Percentiles rank a stretch among this genome's conserved stretches.
Evolutionary conservation across 257 asterid species (phyloP).

Genomic region (Nemophila menziesii): DNA sequence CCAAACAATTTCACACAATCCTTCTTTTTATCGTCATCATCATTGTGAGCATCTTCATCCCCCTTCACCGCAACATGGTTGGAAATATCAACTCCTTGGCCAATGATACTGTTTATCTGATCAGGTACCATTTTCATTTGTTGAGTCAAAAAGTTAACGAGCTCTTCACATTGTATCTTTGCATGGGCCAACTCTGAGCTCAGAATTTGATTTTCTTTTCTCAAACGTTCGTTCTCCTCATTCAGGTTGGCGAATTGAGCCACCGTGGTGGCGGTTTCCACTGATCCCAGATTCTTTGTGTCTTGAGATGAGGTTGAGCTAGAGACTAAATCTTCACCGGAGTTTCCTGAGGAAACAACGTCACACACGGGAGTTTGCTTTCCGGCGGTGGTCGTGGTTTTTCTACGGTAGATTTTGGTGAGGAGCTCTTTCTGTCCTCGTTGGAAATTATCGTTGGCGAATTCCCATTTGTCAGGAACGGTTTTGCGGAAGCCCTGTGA

Average conservation of each 20-base stretch:
- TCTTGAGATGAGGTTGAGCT: conserved; percentile 63
- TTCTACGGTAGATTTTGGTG: conserved; percentile 55
- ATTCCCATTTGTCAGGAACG: conserved; percentile 88
- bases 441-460: conserved; percentile 67
- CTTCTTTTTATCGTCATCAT: conserved; percentile 33
- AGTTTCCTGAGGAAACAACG: conserved; percentile 29
- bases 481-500: conserved; percentile 69
- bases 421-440: conserved; percentile 61
- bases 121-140: conserved; percentile 49
- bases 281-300: conserved; percentile 46
- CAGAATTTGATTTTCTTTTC: conserved; percentile 39
- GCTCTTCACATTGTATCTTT: conserved; percentile 55
- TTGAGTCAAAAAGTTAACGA: conserved; percentile 41
- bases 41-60: neutral
- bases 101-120: conserved; percentile 38
- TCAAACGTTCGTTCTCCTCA: conserved; percentile 55
- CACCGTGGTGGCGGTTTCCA: conserved; percentile 33
- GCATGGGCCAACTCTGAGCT: conserved; percentile 51
- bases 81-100: conserved; percentile 16
- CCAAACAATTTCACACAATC: conserved; percentile 59
- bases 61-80: conserved; percentile 12
- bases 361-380: conserved; percentile 17
- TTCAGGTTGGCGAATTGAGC: conserved; percentile 49
- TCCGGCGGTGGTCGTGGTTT: conserved; percentile 19
- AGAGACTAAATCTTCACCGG: conserved; percentile 54